Conservation (phyloP, 345 rosid genomes). For the Moricandia moricandioides region DNA sequence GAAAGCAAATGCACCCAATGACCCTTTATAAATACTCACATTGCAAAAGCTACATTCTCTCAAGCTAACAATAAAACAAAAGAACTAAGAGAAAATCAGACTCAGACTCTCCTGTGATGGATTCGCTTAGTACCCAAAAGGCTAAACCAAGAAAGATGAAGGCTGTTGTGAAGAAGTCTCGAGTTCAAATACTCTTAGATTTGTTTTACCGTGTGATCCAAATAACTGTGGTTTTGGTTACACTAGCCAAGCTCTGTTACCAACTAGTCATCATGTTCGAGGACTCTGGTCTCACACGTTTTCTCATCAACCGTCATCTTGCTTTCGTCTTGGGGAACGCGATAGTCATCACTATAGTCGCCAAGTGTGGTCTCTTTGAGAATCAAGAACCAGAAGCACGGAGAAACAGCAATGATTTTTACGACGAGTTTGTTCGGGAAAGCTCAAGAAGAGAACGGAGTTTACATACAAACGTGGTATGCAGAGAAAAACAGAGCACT, state of each 20-base stretch:
- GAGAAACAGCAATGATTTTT: constrained; percentile 40
- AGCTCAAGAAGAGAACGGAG: constrained; percentile 36
- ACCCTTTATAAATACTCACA: constrained; percentile 29
- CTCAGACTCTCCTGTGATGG: constrained; percentile 45
- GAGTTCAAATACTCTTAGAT: constrained; percentile 45
- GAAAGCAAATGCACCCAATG: constrained; percentile 22
- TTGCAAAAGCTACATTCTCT: constrained; percentile 8
- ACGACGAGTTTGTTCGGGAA: constrained; percentile 47
- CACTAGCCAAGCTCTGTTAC: constrained; percentile 54
- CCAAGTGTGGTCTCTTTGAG: constrained; percentile 56
- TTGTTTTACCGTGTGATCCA: constrained; percentile 53
- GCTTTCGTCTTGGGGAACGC: constrained; percentile 70
- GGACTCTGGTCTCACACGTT: constrained; percentile 42
- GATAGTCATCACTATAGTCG: constrained; percentile 62
- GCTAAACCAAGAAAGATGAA: constrained; percentile 56
- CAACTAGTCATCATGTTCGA: constrained; percentile 54
- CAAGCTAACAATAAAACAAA: constrained; percentile 17
- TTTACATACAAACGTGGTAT: constrained; percentile 1
- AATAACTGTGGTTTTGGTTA: constrained; percentile 48
- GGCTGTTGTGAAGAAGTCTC: constrained; percentile 46
- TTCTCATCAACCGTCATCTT: constrained; percentile 59
- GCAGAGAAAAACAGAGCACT: constrained; percentile 37
- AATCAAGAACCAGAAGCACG: constrained; percentile 35
- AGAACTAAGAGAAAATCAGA: constrained; percentile 21
- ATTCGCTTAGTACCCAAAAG: constrained; percentile 46